phyloP scores from a whole-genome alignment of 2,329 filamentous ascomycete genomes.

The Trichoderma semiorbis region DNA sequence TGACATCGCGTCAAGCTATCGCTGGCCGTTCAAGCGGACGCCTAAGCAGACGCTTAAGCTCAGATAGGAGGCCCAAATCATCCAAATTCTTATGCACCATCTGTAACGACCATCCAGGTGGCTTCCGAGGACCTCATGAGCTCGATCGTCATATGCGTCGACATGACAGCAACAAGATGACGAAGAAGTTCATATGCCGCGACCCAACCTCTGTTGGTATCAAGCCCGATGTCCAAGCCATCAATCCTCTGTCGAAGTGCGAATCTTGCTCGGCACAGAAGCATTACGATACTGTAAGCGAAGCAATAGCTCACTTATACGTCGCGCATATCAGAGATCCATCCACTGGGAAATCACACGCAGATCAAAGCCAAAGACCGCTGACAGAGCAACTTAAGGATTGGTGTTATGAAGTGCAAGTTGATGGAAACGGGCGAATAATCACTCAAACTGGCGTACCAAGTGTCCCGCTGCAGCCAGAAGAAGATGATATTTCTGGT shows the following conservation, averaged over 20 bases:
- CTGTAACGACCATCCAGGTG: background rate
- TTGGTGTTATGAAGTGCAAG: background rate
- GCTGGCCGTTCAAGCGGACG: background rate
- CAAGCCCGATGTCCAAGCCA: background rate
- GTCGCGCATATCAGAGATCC: background rate
- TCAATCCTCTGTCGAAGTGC: background rate
- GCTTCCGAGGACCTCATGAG: background rate
- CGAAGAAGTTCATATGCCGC: background rate
- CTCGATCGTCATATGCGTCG: background rate
- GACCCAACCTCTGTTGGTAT: background rate
- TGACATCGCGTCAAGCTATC: background rate
- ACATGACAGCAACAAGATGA: background rate
- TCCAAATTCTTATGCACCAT: background rate
- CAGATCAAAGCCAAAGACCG: background rate
- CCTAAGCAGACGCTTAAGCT: background rate
- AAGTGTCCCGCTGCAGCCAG: constrained; percentile 55
- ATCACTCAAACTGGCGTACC: background rate
- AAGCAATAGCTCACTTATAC: background rate
- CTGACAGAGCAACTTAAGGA: background rate
- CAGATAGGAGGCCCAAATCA: background rate
- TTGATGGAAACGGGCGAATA: background rate
- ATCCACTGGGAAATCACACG: background rate
- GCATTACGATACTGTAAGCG: background rate
- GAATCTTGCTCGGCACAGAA: background rate
- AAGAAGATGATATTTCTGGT: constrained; percentile 90